A percentile compares a stretch with the other conserved stretches of the same genome.
phyloP scores from a whole-genome alignment of 768 basidiomycete genomes.

The Pleurotus salmoneostramineus region DNA sequence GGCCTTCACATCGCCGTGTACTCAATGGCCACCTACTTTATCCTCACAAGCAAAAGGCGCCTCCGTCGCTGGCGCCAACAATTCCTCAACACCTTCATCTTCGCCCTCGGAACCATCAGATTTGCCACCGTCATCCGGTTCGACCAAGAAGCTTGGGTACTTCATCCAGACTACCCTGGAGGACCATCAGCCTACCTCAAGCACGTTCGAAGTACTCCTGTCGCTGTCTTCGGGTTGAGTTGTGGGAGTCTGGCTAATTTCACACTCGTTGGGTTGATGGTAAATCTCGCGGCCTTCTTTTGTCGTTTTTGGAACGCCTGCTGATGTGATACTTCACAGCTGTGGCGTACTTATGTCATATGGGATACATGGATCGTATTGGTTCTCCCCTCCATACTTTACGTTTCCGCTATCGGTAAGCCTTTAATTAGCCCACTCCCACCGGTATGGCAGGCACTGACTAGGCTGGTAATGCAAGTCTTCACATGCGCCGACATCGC shows the following conservation, averaged over 20 bases:
- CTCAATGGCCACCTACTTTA: background rate
- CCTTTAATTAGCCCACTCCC: background rate
- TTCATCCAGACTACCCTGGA: background rate
- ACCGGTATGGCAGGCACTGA: too few relatives aligned
- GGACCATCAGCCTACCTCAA: background rate
- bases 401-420: background rate
- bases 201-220: background rate
- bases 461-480: background rate
- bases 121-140: background rate
- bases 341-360: background rate
- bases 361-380: background rate
- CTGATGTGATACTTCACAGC: background rate
- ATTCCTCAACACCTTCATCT: background rate
- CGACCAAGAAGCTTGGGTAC: background rate
- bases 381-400: background rate
- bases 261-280: background rate
- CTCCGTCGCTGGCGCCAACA: background rate
- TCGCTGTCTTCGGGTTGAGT: background rate
- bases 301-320: background rate
- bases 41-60: background rate
- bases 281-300: background rate
- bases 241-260: background rate
- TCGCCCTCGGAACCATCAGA: background rate
- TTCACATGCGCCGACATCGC: background rate
- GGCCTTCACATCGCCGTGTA: slow-evolving; percentile 1